Base-by-base conservation (phyloP, 2,329 filamentous ascomycete species). In the Mycosphaerelloides madeirae region DNA sequence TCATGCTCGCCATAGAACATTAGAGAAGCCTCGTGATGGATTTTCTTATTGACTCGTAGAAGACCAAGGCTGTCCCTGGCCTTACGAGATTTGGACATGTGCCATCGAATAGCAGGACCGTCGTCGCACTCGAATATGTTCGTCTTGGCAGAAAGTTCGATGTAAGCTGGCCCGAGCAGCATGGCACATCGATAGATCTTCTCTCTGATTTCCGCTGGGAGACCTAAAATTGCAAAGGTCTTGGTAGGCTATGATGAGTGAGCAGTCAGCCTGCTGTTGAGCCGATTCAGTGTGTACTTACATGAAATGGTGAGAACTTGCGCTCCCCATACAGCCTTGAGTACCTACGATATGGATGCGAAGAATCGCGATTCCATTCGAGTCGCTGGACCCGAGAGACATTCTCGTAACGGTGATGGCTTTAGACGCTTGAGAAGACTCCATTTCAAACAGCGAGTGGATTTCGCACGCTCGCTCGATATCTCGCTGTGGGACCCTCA, bases 1-100 rank as follows among this genome's bases (percentile, higher is more conserved):
- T 65, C 64, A 56, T 74, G 71, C 9, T 57, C 54, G 7, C 64
- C 63, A 53, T 76, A 77, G 15, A 76, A 64, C 4, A 75, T 61
- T 16, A 61, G 55, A 0, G 54, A 49, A 0, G 66, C 67, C 61
- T 74, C 71, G 8, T 52, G 19, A 54, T 67, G 52, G 44, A 69
- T 61, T 15, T 60, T 60, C 33, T 44, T 46, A 29, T 29, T 41
- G 14, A 45, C 4, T 14, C 48, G 48, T 8, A 54, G 39, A 5
- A 52, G 38, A 14, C 25, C 25, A 4, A 25, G 37, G 18, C 13
- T 14, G 22, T 9, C 9, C 22, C 22, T 25, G 22, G 22, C 22
- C 22, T 9, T 25, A 9, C 22, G 22, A 5, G 9, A 9, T 9
- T 25, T 9, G 22, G 22, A 25, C 6, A 25, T 25, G 22, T 25